phyloP scores from a whole-genome alignment of 768 basidiomycete species.

The Macrolepiota fuliginosa region DNA sequence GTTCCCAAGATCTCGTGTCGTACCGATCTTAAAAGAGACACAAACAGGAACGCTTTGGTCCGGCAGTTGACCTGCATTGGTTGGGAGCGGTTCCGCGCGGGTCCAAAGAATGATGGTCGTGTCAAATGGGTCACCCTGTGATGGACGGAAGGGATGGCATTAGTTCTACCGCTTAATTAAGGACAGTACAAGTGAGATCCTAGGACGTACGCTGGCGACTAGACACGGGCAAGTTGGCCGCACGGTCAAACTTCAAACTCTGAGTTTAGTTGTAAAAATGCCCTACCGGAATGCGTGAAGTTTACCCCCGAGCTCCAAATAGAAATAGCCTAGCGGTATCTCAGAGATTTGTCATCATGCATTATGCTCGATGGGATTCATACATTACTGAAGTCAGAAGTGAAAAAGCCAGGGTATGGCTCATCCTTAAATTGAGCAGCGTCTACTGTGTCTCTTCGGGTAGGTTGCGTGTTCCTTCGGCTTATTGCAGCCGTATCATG shows the following conservation, averaged over 20 bases:
- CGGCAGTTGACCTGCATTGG: constrained; percentile 26
- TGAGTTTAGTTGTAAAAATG: background rate
- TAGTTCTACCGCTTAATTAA: background rate
- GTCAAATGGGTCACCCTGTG: constrained; percentile 56
- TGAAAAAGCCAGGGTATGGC: constrained; percentile 49
- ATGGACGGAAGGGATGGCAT: background rate
- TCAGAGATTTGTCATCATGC: background rate
- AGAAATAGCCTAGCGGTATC: constrained; percentile 22
- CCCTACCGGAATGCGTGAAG: constrained; percentile 46
- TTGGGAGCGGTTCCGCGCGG: constrained; percentile 40
- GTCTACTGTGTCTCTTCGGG: constrained; percentile 31
- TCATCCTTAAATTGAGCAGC: constrained; percentile 39
- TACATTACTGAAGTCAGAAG: constrained; percentile 48
- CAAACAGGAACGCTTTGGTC: constrained; percentile 53
- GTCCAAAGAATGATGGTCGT: constrained; percentile 60
- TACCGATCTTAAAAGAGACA: constrained; percentile 43
- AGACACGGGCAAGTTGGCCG: background rate
- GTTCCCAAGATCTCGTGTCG: constrained; percentile 31
- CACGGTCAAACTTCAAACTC: background rate
- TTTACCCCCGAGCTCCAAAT: constrained; percentile 47
- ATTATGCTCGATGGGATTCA: no score
- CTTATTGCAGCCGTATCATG: constrained; percentile 35
- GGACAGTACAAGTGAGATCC: background rate
- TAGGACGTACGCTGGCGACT: constrained; percentile 47
- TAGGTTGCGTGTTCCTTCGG: constrained; percentile 31